phyloP scores from a whole-genome alignment of 2,329 filamentous ascomycete species.

The Sporothrix humicola region DNA sequence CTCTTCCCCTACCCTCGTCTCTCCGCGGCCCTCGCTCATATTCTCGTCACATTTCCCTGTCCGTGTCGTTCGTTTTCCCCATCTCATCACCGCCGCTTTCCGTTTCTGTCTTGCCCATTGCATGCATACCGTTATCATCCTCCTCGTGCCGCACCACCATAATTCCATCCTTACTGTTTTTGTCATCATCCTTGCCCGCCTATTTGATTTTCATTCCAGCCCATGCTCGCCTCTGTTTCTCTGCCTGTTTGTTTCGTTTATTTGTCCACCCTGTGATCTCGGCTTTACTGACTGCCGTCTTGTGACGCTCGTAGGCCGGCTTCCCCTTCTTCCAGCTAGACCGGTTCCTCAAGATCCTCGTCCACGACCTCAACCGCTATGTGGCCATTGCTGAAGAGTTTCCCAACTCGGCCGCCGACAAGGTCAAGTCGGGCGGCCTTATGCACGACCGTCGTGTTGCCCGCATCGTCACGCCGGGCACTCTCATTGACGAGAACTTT shows the following conservation, averaged over 20 bases:
- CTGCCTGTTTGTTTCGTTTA: slow-evolving; percentile 12
- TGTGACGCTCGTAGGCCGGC: slow-evolving; percentile 63
- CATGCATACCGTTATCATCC: too few species aligned
- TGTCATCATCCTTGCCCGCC: neutral
- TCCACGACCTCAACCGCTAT: slow-evolving; percentile 87
- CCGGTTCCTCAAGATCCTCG: slow-evolving; percentile 87
- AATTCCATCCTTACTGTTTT: neutral
- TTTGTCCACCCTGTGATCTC: neutral
- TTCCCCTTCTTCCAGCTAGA: slow-evolving; percentile 95
- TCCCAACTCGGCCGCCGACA: slow-evolving; percentile 71
- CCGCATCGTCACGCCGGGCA: slow-evolving; percentile 90
- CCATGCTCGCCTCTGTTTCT: neutral
- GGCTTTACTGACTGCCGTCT: slow-evolving; percentile 3
- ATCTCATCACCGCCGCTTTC: neutral
- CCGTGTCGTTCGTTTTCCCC: slow-evolving; percentile 20
- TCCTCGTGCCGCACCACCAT: too few species aligned
- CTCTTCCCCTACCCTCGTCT: neutral
- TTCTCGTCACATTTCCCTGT: neutral
- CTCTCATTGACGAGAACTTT: slow-evolving; percentile 95
- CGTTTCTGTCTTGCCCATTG: too few species aligned
- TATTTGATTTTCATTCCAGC: neutral
- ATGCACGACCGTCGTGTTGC: slow-evolving; percentile 85
- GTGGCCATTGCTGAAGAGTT: slow-evolving; percentile 96
- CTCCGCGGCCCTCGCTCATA: neutral
- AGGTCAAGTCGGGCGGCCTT: slow-evolving; percentile 75